Base-by-base conservation (phyloP, 805 yeast species). In the Yarrowia phangngaensis region DNA sequence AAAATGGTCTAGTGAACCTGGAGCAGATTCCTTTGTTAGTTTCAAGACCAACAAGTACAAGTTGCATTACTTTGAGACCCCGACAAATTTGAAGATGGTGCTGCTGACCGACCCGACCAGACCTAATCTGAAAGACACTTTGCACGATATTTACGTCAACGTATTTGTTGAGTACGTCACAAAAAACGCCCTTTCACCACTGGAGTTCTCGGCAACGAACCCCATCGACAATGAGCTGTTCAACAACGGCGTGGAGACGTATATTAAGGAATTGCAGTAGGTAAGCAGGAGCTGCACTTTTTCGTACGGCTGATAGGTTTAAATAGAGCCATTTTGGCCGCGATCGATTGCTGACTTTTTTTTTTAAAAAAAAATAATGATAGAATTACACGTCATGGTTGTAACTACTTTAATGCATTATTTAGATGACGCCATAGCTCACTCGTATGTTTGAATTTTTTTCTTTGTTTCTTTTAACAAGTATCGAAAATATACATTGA, bases 11-110 rank as follows among this genome's bases (percentile, higher is more conserved):
- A 54, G 67, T 53, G 61, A 61, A 60, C 56, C 62, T 54, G 32
- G 53, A 14, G n/a, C 50, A n/a, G 60, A 57, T 26, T 51, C 62
- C 22, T 68, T 69, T 53, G 54, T 60, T 17, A 54, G 63, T 8
- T 70, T 56, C 58, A 52, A 57, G 12, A 85, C 95, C 0, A 79
- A 85, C 2, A 75, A 76, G 53, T 89, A 82, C 64, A 73, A 89
- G 54, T 78, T 86, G 20, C 97, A 90, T 61, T 81, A 77, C 55
- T 75, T 72, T 58, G 95, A 87, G 62, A 79, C 95, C 1, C 77
- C 87, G 4, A 75, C 92, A 1, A 88, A 87, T 27, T 66, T 89
- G 51, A 79, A 85, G 63, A 79, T 90, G 57, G 80, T 84, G 24
- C 61, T 89, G 17, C 64, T 88, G 20, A 79, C 90, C 7, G 95